Evolutionary conservation across 2,329 filamentous ascomycete species (phyloP), one percentile per base, ranked within the genome.

Genomic region (Beauveria asiatica): DNA sequence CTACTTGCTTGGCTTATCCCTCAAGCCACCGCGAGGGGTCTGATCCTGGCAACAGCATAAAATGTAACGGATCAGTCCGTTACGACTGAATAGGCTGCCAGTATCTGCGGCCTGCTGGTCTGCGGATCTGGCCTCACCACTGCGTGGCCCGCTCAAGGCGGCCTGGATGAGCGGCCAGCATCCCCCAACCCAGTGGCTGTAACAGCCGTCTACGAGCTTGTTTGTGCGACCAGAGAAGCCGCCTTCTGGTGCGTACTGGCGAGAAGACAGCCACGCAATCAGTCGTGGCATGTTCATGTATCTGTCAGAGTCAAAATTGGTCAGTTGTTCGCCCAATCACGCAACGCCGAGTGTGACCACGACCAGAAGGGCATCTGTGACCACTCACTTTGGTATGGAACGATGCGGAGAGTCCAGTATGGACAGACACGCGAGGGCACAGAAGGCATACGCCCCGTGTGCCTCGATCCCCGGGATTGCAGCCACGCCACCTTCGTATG

Each of bases 191-290:
- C 94, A 99, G 74, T 97, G 93, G 71, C 90, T 96, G 77, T 99
- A 99, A 76, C 94, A 99, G 50, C 93, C 94, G 73, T 99, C 94
- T 37, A 97, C 94, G 37, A 99, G 82, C 76, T 99, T 99, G 80
- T 97, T 97, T 30, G 93, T 96, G 66, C 94, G 88, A 63, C 94
- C 94, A 45, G 90, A 89, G 70, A 96, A 92, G 41, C 94, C 94
- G 64, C 92, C 92, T 73, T 97, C 94, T 3, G 93, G 94, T 33
- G 86, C 85, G 72, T 93, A 89, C 73, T 99, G 94, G 62, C 92
- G 87, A 49, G 90, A 86, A 8, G 91, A 93, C 44, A 99, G 83
- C 92, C 94, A 99, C 62, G 87, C 85, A 52, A 94, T 81, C 58
- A 99, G 81, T 56, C 85, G 79, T 63, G 86, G 83, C 59, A 97